Evolutionary conservation across 148 eudicot species (phyloP), one percentile per base, ranked within the genome.

Genomic region (Talinum fruticosum): DNA sequence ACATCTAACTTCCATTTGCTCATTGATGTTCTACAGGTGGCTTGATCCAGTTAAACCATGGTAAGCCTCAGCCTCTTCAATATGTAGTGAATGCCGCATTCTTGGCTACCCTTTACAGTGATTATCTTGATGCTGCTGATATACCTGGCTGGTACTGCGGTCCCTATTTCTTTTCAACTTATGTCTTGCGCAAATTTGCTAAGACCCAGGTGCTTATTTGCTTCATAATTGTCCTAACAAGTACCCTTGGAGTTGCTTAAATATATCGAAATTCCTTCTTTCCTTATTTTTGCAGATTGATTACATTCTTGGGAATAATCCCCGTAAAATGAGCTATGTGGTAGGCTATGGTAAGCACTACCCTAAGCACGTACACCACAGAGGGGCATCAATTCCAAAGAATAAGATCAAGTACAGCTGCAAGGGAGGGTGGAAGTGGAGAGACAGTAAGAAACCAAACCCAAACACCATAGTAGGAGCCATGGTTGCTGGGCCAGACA

Each of bases 401-500:
- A 89, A 91, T 84, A 91, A 90, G 84, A 75, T 90, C 75, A 93
- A 86, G 87, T 91, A 91, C 61, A 90, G 81, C 85, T 93, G 98
- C 83, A 89, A 91, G 83, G 98, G 98, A 61, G 97, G 98, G n/a
- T 93, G 94, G 92, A 91, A 90, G 62, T 93, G 94, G 94, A 90
- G 98, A 79, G 98, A 93, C 80, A 71, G 86, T 32, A 79, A 81
- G 64, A 91, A 89, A 79, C 84, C 91, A 24, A 91, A 93, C 79
- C 97, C 97, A 15, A 91, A 93, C 79, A 87, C 87, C 10, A 18
- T 93, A 34, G 76, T 86, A 0, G 98, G 98, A 74, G 97, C 98
- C 71, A 91, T 93, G 98, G 98, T 90, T 78, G 97, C 98, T 3
- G 98, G 98, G 8, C 98, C 98, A 13, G 98, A 93, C 85, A 87